Conservation (phyloP, 257 asterid genomes). For the Capsicum baccatum region DNA sequence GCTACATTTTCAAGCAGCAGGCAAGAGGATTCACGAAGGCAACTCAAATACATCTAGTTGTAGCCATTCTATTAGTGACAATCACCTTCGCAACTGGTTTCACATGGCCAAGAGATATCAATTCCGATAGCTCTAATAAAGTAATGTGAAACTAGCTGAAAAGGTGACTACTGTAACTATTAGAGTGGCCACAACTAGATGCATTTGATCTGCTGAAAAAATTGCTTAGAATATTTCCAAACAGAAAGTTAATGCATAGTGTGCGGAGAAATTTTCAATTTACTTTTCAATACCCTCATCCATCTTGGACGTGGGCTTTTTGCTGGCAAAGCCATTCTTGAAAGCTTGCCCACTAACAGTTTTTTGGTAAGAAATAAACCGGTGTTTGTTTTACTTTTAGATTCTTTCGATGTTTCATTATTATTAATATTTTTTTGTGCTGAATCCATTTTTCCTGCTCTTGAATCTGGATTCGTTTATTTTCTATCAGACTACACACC, state of each 20-base stretch:
- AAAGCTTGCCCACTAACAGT: conserved; percentile 47
- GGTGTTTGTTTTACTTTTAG: background rate
- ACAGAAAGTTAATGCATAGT: background rate
- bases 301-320: conserved; percentile 61
- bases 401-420: background rate
- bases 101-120: no score
- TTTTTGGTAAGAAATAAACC: conserved; percentile 42
- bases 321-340: conserved; percentile 57
- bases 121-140: no score
- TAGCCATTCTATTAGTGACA: no score
- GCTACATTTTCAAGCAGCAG: no score
- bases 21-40: no score
- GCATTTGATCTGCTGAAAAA: no score
- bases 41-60: no score
- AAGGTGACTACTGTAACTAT: no score
- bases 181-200: no score
- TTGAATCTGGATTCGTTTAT: background rate
- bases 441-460: background rate
- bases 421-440: background rate
- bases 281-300: background rate
- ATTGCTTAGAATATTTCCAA: background rate
- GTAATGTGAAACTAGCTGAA: no score
- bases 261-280: background rate
- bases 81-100: no score
- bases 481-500: conserved; percentile 45